Conservation (phyloP, 805 yeast species). For the Lipomyces yamadae region DNA sequence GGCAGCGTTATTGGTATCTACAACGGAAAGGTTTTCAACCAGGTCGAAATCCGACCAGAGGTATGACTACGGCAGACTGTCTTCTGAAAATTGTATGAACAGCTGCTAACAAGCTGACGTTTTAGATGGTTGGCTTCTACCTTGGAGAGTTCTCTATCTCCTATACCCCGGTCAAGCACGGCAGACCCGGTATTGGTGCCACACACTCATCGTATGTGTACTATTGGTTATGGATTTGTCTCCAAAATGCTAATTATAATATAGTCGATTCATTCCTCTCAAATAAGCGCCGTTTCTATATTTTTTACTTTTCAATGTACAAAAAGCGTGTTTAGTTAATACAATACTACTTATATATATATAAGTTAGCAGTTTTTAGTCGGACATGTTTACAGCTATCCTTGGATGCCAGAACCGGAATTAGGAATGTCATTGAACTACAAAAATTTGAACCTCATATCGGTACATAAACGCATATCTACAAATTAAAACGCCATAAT, state of each 20-base stretch:
- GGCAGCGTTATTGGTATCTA: conserved; percentile 98
- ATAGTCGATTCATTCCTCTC: conserved; percentile 41
- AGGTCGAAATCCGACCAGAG: conserved; percentile 97
- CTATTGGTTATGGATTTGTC: neutral
- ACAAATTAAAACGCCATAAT: conserved; percentile 2
- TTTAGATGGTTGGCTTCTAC: conserved; percentile 97
- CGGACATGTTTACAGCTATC: neutral
- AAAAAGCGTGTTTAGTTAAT: conserved; percentile 17
- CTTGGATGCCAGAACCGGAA: neutral
- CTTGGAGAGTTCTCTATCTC: conserved; percentile 99
- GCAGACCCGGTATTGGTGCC: conserved; percentile 83
- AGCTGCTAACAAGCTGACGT: neutral
- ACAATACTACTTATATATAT: neutral
- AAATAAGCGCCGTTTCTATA: conserved; percentile 33
- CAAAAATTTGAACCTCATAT: neutral
- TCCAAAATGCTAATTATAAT: neutral
- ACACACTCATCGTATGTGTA: conserved; percentile 55
- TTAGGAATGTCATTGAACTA: neutral
- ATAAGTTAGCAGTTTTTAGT: neutral
- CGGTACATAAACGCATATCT: neutral
- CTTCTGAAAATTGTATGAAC: no score
- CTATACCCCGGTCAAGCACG: conserved; percentile 99
- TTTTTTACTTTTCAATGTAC: conserved; percentile 18
- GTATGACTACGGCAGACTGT: conserved; percentile 1
- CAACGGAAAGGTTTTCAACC: conserved; percentile 99